These are phyloP conservation scores for barley (Hordeum vulgare) DNA, from an alignment of 176 grass and related monocot species.

Conservation along the genomic window DNA sequence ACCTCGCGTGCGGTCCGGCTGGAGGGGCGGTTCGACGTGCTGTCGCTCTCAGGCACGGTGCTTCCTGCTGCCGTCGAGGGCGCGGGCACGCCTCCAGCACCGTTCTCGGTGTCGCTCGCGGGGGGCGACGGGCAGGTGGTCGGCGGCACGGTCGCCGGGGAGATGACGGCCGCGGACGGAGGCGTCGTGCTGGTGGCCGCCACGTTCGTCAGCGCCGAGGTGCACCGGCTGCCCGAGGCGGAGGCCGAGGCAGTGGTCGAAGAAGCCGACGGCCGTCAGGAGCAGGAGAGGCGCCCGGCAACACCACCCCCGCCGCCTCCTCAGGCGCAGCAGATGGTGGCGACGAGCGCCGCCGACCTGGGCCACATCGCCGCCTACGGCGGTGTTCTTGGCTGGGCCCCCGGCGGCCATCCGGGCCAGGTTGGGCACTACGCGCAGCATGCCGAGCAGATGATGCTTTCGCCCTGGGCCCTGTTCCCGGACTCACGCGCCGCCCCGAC, in stretches of 20 bases:
- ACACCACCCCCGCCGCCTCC: not conserved
- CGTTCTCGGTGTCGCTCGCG: slow-evolving; percentile 56
- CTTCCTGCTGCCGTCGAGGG: not conserved
- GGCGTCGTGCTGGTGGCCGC: slow-evolving; percentile 63
- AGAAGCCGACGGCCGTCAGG: not conserved
- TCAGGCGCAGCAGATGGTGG: not conserved
- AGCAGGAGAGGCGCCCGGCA: not conserved
- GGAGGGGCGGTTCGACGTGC: slow-evolving; percentile 66
- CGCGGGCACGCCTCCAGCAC: not conserved
- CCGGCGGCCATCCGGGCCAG: not conserved
- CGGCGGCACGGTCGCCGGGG: slow-evolving; percentile 63
- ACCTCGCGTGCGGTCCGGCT: slow-evolving; percentile 26
- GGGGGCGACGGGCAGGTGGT: slow-evolving; percentile 70
- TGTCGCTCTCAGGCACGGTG: slow-evolving; percentile 63
- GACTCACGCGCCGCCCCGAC: not conserved
- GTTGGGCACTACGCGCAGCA: not conserved
- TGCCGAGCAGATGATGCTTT: not conserved
- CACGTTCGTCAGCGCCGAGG: slow-evolving; percentile 50
- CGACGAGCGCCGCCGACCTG: not conserved
- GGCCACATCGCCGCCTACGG: not conserved
- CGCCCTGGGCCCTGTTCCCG: not conserved
- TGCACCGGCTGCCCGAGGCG: slow-evolving; percentile 39
- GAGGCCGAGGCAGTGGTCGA: slow-evolving; percentile 4
- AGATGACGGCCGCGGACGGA: slow-evolving; percentile 42
- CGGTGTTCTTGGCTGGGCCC: not conserved